Percentiles rank a stretch among this genome's conserved stretches.
Conservation (phyloP, 345 rosid species). For the Aurinia saxatilis region DNA sequence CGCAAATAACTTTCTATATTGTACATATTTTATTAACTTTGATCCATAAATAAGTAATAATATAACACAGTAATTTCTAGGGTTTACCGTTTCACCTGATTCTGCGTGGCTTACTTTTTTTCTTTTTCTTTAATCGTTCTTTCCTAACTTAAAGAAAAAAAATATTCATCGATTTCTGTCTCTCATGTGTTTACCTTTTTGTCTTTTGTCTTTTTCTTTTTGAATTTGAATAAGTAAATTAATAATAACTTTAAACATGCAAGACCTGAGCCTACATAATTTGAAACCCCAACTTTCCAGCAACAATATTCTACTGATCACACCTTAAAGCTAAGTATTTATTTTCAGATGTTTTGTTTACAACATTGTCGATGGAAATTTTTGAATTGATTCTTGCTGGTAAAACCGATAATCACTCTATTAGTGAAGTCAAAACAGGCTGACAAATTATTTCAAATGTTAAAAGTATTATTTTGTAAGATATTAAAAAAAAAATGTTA, state of each 20-base stretch:
- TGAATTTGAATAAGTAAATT: neutral
- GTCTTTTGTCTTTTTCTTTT: conserved; percentile 13
- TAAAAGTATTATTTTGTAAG: no score
- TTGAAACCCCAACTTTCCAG: conserved; percentile 1
- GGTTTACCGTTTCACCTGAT: conserved; percentile 6
- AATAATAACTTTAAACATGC: neutral
- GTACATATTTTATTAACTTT: neutral
- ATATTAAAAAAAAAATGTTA: no score
- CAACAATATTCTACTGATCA: neutral
- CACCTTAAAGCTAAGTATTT: neutral
- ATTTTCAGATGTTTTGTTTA: neutral
- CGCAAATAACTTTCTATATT: neutral
- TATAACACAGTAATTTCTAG: neutral
- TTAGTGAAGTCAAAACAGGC: neutral
- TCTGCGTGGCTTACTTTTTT: neutral
- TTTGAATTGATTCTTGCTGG: neutral
- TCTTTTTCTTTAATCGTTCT: neutral
- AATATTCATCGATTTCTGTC: conserved; percentile 3
- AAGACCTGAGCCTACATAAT: neutral
- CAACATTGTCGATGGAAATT: neutral
- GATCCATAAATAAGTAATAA: neutral
- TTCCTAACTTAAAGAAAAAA: neutral
- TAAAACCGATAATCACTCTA: neutral
- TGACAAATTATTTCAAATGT: no score
- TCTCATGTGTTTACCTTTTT: conserved; percentile 10